phyloP scores from a whole-genome alignment of 345 rosid genomes.

The Litchi chinensis region DNA sequence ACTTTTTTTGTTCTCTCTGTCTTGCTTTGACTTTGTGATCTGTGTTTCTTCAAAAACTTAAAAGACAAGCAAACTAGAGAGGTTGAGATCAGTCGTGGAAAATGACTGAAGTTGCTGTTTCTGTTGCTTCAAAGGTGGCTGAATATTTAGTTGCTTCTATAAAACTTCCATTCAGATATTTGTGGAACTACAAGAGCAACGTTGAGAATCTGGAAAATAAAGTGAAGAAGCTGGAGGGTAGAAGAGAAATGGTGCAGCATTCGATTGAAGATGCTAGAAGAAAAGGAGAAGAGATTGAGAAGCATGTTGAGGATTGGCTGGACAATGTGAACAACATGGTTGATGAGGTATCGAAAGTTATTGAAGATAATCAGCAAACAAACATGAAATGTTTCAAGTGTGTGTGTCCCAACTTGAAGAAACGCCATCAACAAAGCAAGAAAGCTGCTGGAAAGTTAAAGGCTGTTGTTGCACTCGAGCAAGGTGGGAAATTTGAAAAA shows the following conservation, averaged over 20 bases:
- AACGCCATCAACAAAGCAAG: conserved; percentile 15
- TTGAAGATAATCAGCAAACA: neutral
- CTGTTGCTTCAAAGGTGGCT: neutral
- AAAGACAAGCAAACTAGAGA: no score
- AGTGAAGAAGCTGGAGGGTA: neutral
- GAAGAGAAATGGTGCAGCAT: neutral
- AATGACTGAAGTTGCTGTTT: neutral
- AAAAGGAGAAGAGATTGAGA: neutral
- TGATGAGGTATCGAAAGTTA: neutral
- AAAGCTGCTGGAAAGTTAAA: neutral
- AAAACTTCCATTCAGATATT: neutral
- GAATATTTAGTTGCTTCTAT: neutral
- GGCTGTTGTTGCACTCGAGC: neutral
- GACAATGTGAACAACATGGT: neutral
- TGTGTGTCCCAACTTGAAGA: conserved; percentile 4
- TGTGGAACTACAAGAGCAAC: neutral
- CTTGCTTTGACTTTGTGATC: neutral
- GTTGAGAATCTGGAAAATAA: neutral
- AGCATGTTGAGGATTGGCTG: neutral
- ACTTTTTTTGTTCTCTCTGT: neutral
- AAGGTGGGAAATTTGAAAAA: neutral
- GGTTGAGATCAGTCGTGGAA: neutral
- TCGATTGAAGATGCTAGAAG: neutral
- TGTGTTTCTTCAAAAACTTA: neutral
- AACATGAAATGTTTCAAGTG: neutral